Base-by-base conservation (phyloP, 129 eudicot genomes). In the Artemisia tridentata region DNA sequence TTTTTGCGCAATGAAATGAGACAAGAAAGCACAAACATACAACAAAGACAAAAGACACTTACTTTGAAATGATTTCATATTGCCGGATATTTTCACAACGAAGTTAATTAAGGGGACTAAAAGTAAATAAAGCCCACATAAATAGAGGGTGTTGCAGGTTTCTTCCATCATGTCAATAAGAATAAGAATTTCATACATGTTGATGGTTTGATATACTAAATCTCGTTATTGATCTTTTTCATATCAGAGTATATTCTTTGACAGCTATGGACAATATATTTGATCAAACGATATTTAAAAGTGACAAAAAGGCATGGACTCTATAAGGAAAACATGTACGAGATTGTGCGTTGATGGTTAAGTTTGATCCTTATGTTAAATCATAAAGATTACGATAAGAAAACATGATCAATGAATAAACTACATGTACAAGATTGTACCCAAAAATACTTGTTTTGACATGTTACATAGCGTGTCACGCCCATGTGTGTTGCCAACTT, bases 61-160 rank as follows among this genome's bases (percentile, higher is more conserved):
- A 11, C 25, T 61, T 27, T 25, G 29, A 43, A 75, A 68, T 67
- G 60, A 76, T 84, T 73, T 80, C 56, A 58, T 56, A 69, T 65
- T 58, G 56, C 47, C 63, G 65, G 55, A 56, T 41, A 65, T 18
- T 43, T 15, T 55, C 65, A 54, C 50, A 58, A 15, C 53, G 50
- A 41, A 3, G 25, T 65, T 55, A 65, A n/a, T n/a, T n/a, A 7
- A 48, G 34, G 38, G 54, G 23, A 31, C 20, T 16, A 68, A 38
- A 38, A 7, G 45, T 38, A 51, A 68, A 48, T 3, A 57, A 75
- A 59, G 58, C 31, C 1, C 45, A 16, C 29, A 51, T 15, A 68
- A 27, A 70, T 70, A 19, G 21, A 55, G 1, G 60, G 75, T 11
- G 27, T 3, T 58, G 56, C 48, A 18, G 47, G 12, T 62, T 63